Percentiles rank a stretch among this genome's conserved stretches.
phyloP scores from a whole-genome alignment of 1,284 basidiomycete genomes.

The Cryptococcus neoformans region DNA sequence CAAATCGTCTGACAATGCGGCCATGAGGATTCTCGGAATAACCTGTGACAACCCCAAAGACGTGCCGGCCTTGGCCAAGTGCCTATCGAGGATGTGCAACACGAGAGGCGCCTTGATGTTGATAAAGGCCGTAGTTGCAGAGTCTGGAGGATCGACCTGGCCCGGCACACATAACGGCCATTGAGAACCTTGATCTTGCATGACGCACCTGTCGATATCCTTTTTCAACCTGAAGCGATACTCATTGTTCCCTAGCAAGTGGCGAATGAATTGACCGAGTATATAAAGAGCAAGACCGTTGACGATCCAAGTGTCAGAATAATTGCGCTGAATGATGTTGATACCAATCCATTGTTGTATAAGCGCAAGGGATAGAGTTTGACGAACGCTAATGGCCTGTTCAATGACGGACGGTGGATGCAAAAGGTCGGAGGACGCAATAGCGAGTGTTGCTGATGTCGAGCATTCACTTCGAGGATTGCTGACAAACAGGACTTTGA shows the following conservation, averaged over 20 bases:
- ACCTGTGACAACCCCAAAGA: slow-evolving; percentile 92
- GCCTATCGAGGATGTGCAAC: slow-evolving; percentile 90
- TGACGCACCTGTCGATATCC: slow-evolving; percentile 91
- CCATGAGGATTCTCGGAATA: slow-evolving; percentile 90
- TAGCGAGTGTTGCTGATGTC: slow-evolving; percentile 77
- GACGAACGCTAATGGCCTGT: slow-evolving; percentile 87
- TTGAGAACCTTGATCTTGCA: slow-evolving; percentile 83
- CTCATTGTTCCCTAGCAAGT: slow-evolving; percentile 93
- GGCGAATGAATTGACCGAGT: slow-evolving; percentile 80
- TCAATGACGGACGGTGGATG: slow-evolving; percentile 89
- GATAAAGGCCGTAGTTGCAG: slow-evolving; percentile 74
- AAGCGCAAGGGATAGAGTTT: slow-evolving; percentile 78
- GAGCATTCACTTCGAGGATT: slow-evolving; percentile 75
- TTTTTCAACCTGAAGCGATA: slow-evolving; percentile 94
- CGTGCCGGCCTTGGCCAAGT: slow-evolving; percentile 91
- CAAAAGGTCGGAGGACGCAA: slow-evolving; percentile 78
- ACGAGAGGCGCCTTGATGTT: slow-evolving; percentile 95
- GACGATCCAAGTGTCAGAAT: slow-evolving; percentile 94
- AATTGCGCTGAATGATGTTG: slow-evolving; percentile 92
- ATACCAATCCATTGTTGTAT: slow-evolving; percentile 97
- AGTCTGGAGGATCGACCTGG: slow-evolving; percentile 72
- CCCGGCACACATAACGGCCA: slow-evolving; percentile 93
- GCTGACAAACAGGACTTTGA: slow-evolving; percentile 95
- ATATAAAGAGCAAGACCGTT: slow-evolving; percentile 91
- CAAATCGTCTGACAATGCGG: slow-evolving; percentile 89